Percentiles rank a stretch among this genome's conserved stretches.
phyloP scores from a whole-genome alignment of 768 basidiomycete species.

The Tubosaeta brunneosetosa region DNA sequence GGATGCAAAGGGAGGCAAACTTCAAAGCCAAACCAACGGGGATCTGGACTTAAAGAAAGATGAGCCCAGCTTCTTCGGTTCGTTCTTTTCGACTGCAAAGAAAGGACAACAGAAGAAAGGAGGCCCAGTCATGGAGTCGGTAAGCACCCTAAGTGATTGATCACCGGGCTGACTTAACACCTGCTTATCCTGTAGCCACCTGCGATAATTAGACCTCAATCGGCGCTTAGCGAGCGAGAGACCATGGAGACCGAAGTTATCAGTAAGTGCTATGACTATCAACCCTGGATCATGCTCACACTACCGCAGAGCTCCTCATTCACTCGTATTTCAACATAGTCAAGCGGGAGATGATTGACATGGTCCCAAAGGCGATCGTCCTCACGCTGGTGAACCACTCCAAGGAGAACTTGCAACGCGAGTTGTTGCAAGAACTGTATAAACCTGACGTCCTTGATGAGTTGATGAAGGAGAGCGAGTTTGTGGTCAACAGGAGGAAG shows the following conservation, averaged over 20 bases:
- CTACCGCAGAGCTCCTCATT: conserved; percentile 77
- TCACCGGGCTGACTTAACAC: conserved; percentile 10
- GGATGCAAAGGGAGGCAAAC: conserved; percentile 71
- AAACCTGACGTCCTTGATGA: conserved; percentile 96
- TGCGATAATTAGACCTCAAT: conserved; percentile 80
- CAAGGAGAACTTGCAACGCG: conserved; percentile 92
- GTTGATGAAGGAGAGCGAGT: conserved; percentile 91
- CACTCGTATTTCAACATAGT: conserved; percentile 97
- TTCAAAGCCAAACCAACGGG: conserved; percentile 72
- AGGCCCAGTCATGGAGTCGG: conserved; percentile 54
- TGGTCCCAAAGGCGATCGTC: conserved; percentile 96
- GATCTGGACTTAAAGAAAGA: conserved; percentile 89
- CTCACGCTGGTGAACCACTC: conserved; percentile 87
- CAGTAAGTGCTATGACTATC: conserved; percentile 56
- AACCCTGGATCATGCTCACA: background rate
- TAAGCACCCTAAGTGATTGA: conserved; percentile 25
- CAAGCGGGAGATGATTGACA: conserved; percentile 99
- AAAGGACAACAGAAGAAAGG: conserved; percentile 65
- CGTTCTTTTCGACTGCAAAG: conserved; percentile 78
- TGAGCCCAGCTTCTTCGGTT: conserved; percentile 89
- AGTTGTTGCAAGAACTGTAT: conserved; percentile 93
- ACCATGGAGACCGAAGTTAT: conserved; percentile 99
- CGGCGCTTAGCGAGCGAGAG: conserved; percentile 89
- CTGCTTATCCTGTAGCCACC: conserved; percentile 55
- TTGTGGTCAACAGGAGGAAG: conserved; percentile 83